Base-by-base conservation (phyloP, 1,284 basidiomycete species). In the Sutorius eximius region DNA sequence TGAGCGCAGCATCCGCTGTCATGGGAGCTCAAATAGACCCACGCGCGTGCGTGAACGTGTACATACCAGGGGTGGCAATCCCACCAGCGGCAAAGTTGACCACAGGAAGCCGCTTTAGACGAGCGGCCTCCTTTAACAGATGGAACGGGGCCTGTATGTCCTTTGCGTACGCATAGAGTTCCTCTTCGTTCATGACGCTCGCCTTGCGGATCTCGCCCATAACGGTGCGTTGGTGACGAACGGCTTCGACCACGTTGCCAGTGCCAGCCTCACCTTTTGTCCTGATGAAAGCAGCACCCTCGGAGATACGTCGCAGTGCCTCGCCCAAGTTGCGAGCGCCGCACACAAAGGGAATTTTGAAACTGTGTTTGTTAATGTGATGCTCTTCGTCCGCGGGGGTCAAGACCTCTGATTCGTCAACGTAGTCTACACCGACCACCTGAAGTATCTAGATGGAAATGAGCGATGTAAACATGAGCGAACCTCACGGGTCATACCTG, bases 201-300 rank as follows among this genome's bases (percentile, higher is more conserved):
- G 90, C 91, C 64, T 83, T 84, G 63, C 92, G 84, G 73, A 99
- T 98, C 70, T 95, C 93, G 61, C 85, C 78, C 77, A 79, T 86
- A 56, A 96, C 86, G 24, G 88, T 79, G 52, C 96, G 86, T 67
- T 91, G 87, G 79, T 98, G 96, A 60, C 93, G 86, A 53, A 98
- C 96, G 42, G 94, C 95, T 76, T 98, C 96, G 60, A 98, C 93
- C 49, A 98, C 92, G 72, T 99, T 98, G 40, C 97, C 96, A 0
- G 96, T 99, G 38, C 96, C 96, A 24, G 96, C 96, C 75, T 95
- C 93, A 59, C 97, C 95, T 76, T 97, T 98, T 57, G 95, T 97
- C 64, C 95, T 91, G 73, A 98, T 95, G 80, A 95, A 95, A 10
- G 95, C 93, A 1, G 95, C 97, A 56, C 96, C 97, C 73, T 99